Conservation (phyloP, 208 protist genomes). For the Leishmania lainsoni region DNA sequence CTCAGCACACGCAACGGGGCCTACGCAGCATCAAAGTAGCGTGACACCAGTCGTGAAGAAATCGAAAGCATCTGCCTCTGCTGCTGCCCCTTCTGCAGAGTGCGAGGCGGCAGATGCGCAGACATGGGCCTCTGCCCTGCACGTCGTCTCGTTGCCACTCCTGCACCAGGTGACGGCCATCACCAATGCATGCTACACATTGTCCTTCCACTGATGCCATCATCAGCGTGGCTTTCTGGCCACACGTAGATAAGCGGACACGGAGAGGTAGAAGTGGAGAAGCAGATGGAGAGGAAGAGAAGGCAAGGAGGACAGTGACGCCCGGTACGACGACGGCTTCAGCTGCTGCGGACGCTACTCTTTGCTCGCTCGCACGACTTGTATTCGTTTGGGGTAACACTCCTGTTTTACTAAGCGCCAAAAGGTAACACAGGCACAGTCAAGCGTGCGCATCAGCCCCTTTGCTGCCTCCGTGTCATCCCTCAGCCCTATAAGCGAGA, state of each 20-base stretch:
- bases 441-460: too few relatives aligned
- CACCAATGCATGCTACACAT: conserved; percentile 32
- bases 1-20: neutral
- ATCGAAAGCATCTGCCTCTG: neutral
- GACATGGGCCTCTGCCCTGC: conserved; percentile 35
- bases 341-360: neutral
- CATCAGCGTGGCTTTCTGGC: neutral
- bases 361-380: neutral
- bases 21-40: neutral
- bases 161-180: conserved; percentile 42
- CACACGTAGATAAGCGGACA: neutral
- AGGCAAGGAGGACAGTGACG: neutral
- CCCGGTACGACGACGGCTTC: neutral
- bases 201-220: conserved; percentile 2
- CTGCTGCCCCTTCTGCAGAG: neutral
- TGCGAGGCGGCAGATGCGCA: neutral
- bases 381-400: neutral
- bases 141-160: conserved; percentile 49
- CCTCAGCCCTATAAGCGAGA: neutral
- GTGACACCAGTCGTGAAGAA: neutral
- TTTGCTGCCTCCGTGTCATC: neutral
- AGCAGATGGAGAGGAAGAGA: neutral
- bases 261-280: neutral
- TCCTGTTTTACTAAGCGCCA: too few relatives aligned
- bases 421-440: too few relatives aligned